These are phyloP conservation scores for Pseudogymnoascus destructans DNA, from an alignment of 2,329 filamentous ascomycete genomes.

Conservation along the genomic window DNA sequence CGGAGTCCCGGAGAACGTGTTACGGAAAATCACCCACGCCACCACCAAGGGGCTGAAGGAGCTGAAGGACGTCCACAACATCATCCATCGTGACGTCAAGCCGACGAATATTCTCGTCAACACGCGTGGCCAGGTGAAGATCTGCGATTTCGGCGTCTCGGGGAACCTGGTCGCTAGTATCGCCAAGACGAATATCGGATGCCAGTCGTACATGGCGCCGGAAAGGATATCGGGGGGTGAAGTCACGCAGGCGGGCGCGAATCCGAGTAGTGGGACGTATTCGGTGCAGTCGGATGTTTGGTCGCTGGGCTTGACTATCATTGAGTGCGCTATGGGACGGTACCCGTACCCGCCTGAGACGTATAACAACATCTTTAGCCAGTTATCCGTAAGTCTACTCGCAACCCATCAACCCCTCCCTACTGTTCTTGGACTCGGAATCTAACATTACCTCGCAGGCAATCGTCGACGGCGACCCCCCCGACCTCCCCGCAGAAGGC, in stretches of 20 bases:
- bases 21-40: conserved; percentile 80
- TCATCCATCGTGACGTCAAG: conserved; percentile 97
- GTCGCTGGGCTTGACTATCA: conserved; percentile 87
- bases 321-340: conserved; percentile 86
- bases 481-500: conserved; percentile 63
- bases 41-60: conserved; percentile 86
- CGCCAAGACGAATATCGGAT: conserved; percentile 96
- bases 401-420: background rate
- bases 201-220: conserved; percentile 98
- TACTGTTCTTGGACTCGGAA: background rate
- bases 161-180: conserved; percentile 96
- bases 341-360: conserved; percentile 97
- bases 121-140: conserved; percentile 81
- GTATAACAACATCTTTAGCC: conserved; percentile 96
- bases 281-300: conserved; percentile 97
- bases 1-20: conserved; percentile 75
- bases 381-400: conserved; percentile 66
- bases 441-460: conserved; percentile 44
- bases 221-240: conserved; percentile 86
- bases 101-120: conserved; percentile 97
- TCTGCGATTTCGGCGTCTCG: conserved; percentile 95
- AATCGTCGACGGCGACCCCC: conserved; percentile 94
- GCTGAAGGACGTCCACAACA: conserved; percentile 95
- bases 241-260: conserved; percentile 55
- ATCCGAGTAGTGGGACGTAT: conserved; percentile 69